A percentile compares a stretch with the other conserved stretches of the same genome.
phyloP scores from a whole-genome alignment of 2,329 filamentous ascomycete species.

The Fusarium penzigii region DNA sequence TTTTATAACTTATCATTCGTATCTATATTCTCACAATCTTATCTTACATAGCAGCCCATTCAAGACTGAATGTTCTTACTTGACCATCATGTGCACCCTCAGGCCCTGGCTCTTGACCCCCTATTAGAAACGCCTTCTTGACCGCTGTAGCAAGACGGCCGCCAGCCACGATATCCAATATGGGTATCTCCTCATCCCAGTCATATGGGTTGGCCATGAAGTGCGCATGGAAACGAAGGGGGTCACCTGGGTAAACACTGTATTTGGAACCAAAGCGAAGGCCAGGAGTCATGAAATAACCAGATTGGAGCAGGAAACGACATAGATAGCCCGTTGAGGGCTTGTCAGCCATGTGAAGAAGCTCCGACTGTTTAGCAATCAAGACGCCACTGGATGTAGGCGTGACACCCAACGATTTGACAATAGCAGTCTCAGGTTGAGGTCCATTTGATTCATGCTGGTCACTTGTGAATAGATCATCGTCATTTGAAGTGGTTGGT shows the following conservation, averaged over 20 bases:
- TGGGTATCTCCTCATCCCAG: conserved; percentile 85
- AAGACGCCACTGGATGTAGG: conserved; percentile 38
- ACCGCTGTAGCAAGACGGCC: conserved; percentile 90
- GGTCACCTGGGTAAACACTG: conserved; percentile 93
- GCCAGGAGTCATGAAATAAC: conserved; percentile 88
- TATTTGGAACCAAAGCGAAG: conserved; percentile 94
- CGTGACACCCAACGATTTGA: conserved; percentile 34
- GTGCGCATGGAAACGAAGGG: conserved; percentile 91
- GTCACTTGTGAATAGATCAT: conserved; percentile 20
- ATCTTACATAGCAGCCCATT: conserved; percentile 88
- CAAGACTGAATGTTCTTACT: conserved; percentile 78
- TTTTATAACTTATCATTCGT: conserved; percentile 6
- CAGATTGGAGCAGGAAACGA: conserved; percentile 72
- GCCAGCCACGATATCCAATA: conserved; percentile 83
- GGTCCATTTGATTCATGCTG: conserved; percentile 10
- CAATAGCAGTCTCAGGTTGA: conserved; percentile 10
- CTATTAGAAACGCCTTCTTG: conserved; percentile 92
- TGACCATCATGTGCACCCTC: conserved; percentile 35
- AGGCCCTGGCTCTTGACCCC: conserved; percentile 57
- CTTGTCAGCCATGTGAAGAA: conserved; percentile 9
- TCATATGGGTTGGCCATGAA: conserved; percentile 81
- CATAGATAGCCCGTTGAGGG: conserved; percentile 61
- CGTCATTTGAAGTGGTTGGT: conserved; percentile 13
- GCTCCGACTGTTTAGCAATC: conserved; percentile 19
- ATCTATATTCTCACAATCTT: conserved; percentile 8